Evolutionary conservation across 352 stramenopile species (phyloP), one percentile per base, ranked within the genome.

Genomic region (Phytophthora brassicae): DNA sequence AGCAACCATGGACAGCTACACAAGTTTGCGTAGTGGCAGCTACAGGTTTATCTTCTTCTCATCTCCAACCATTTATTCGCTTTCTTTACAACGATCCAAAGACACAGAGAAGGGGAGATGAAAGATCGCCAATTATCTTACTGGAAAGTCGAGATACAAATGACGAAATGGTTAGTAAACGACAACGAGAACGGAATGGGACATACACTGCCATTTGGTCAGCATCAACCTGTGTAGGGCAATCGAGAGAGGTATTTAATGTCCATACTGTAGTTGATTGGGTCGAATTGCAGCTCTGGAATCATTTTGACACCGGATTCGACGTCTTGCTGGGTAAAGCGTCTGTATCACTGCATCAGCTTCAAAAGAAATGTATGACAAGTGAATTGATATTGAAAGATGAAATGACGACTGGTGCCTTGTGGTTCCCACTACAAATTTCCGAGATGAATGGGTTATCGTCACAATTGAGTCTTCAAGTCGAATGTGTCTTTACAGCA

Each of bases 261-360:
- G 44, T 84, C 16, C 75, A 77, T 9, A n/a, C 64, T 0, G 60
- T 41, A 6, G 60, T 79, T 7, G 51, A 84, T 12, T 80, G 51
- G 55, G 51, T 89, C 48, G 74, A 89, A 36, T 39, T 89, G 3
- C 76, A 91, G 54, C 46, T 88, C 14, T 91, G 82, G 82, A 89
- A 89, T 56, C 68, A 59, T 4, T 88, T 89, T 45, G 55, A 66
- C 17, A 80, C 62, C 11, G 78, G 76, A 13, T 73, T 88, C 42
- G 72, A 83, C 19, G 74, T 88, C 4, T 86, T 86, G 31, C 65
- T 91, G 0, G 79, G 75, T 0, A 66, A 70, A 48, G 28, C 66
- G 9, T 80, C 58, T 1, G 42, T 88, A 8, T 75, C 68, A 0
- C 16, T 87, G 23, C 63, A 70, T 4, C 59, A 75, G 14, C 65